A percentile compares a stretch with the other conserved stretches of the same genome.
Evolutionary conservation across 805 yeast genomes (phyloP).

Genomic region (Ogataea dorogensis): DNA sequence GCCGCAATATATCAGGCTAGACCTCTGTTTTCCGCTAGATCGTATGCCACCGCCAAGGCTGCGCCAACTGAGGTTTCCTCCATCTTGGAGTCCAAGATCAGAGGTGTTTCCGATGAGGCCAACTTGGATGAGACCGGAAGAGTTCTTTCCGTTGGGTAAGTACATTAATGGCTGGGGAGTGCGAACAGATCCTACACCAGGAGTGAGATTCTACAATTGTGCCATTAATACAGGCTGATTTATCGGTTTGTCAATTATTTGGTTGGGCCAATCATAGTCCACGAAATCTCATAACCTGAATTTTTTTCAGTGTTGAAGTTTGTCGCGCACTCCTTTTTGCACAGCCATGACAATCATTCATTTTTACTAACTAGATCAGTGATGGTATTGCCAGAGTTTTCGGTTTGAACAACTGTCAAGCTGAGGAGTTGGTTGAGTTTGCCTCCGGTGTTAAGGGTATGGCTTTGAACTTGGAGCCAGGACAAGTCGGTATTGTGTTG

Average conservation of each 20-base stretch:
- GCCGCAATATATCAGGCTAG: constrained; percentile 51
- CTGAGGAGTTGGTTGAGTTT: constrained; percentile 99
- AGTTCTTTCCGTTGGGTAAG: constrained; percentile 95
- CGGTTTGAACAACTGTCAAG: constrained; percentile 99
- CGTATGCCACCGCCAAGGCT: constrained; percentile 95
- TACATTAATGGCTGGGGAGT: constrained; percentile 22
- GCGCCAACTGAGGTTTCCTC: constrained; percentile 99
- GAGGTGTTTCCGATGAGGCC: constrained; percentile 98
- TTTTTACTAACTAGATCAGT: constrained; percentile 51
- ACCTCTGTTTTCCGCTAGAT: constrained; percentile 63
- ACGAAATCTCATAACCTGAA: constrained; percentile 30
- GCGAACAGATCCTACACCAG: constrained; percentile 1
- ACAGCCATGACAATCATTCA: constrained; percentile 11
- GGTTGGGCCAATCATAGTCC: constrained; percentile 26
- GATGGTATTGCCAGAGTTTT: constrained; percentile 99
- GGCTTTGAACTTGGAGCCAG: constrained; percentile 99
- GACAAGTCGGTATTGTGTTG: constrained; percentile 99
- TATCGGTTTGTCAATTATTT: constrained; percentile 3
- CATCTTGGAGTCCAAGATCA: constrained; percentile 97
- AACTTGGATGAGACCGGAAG: constrained; percentile 99
- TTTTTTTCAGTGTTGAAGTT: constrained; percentile 3
- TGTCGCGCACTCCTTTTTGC: constrained; percentile 3
- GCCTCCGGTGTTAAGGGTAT: constrained; percentile 99
- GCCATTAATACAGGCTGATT: constrained; percentile 2
- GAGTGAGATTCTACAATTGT: constrained; percentile 1